Evolutionary conservation across 1,139 yeast species (phyloP).

Genomic region (Saccharomyces hybrid): DNA sequence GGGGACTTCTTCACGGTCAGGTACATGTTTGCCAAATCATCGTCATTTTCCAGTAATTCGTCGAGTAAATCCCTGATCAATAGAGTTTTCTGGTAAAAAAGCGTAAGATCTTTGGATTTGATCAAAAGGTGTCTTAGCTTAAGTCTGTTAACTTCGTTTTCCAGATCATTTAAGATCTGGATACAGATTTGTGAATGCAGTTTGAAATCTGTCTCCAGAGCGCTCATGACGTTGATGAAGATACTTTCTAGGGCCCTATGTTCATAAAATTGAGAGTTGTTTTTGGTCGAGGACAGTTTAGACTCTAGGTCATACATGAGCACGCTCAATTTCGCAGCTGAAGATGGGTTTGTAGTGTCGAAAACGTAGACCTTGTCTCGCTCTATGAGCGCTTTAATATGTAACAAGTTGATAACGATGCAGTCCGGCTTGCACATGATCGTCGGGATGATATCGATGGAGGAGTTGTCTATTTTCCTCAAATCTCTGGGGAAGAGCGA

Average conservation of each 20-base stretch:
- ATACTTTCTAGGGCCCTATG: constrained; percentile 85
- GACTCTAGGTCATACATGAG: constrained; percentile 83
- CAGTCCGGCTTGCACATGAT: constrained; percentile 65
- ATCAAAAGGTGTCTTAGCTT: constrained; percentile 59
- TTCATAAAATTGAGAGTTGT: constrained; percentile 48
- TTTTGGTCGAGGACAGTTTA: constrained; percentile 44
- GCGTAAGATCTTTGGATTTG: constrained; percentile 56
- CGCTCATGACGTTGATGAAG: constrained; percentile 74
- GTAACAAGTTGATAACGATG: constrained; percentile 70
- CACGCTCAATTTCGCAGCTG: constrained; percentile 60
- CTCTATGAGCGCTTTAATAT: constrained; percentile 79
- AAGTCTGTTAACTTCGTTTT: constrained; percentile 60
- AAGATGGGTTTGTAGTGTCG: constrained; percentile 54
- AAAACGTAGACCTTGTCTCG: constrained; percentile 75
- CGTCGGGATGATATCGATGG: constrained; percentile 83
- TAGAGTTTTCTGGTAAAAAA: constrained; percentile 59
- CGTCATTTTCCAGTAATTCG: constrained; percentile 75
- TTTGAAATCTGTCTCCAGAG: constrained; percentile 77
- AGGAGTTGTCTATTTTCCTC: constrained; percentile 77
- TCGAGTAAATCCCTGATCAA: constrained; percentile 66
- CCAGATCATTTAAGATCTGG: constrained; percentile 53
- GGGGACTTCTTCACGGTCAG: constrained; percentile 38
- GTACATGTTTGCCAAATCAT: constrained; percentile 80
- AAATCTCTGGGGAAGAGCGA: constrained; percentile 66
- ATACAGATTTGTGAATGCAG: constrained; percentile 66